A percentile compares a stretch with the other conserved stretches of the same genome.
Evolutionary conservation across 2,329 filamentous ascomycete species (phyloP).

Genomic region (Hawksworthiomyces lignivorus): DNA sequence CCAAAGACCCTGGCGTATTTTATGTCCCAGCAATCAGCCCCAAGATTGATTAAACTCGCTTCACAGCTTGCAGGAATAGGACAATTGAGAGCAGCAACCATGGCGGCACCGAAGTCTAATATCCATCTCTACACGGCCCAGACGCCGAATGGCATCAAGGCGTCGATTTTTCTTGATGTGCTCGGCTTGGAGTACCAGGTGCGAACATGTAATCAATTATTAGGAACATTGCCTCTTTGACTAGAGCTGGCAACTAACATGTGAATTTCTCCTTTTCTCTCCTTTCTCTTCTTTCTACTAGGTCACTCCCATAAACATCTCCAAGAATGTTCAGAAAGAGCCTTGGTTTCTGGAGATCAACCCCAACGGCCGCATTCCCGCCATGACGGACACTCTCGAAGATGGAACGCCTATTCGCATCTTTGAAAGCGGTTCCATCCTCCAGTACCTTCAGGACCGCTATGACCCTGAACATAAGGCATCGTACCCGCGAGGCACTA

Average conservation of each 20-base stretch:
- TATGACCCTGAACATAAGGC: slow-evolving; percentile 81
- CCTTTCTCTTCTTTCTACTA: slow-evolving; percentile 15
- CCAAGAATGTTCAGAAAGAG: slow-evolving; percentile 68
- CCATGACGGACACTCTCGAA: slow-evolving; percentile 69
- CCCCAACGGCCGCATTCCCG: slow-evolving; percentile 86
- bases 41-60: no score
- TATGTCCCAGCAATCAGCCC: no score
- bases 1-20: no score
- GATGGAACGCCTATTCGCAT: slow-evolving; percentile 67
- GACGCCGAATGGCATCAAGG: slow-evolving; percentile 87
- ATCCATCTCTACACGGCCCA: slow-evolving; percentile 76
- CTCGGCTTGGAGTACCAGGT: slow-evolving; percentile 75
- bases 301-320: slow-evolving; percentile 59
- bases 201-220: no score
- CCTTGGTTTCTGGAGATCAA: slow-evolving; percentile 88
- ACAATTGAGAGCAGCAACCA: no score
- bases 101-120: slow-evolving; percentile 42
- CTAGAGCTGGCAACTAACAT: no score
- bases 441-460: slow-evolving; percentile 74
- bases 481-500: slow-evolving; percentile 63
- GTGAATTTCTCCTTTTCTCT: no score
- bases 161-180: slow-evolving; percentile 80
- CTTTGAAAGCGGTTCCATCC: slow-evolving; percentile 77
- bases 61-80: no score
- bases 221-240: background rate